phyloP scores from a whole-genome alignment of 805 yeast genomes.

The Hanseniaspora lindneri region DNA sequence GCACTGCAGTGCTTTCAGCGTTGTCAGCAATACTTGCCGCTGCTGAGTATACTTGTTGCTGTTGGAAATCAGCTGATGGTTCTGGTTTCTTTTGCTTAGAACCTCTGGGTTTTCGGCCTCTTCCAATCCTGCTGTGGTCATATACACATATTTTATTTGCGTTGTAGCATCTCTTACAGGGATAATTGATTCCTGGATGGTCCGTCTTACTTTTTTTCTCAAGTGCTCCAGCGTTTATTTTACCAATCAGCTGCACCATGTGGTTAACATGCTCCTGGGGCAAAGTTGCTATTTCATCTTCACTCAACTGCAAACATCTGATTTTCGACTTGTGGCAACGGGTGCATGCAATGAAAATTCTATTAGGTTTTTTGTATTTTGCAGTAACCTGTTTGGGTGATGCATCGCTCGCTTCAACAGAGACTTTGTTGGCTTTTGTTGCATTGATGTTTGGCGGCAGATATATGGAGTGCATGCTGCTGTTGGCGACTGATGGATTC shows the following conservation, averaged over 20 bases:
- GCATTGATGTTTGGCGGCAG: conserved; percentile 9
- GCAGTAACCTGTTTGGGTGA: conserved; percentile 16
- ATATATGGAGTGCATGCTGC: too few relatives aligned
- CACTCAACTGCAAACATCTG: conserved; percentile 58
- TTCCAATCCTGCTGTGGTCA: conserved; percentile 48
- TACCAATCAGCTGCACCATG: conserved; percentile 19
- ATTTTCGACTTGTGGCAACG: conserved; percentile 72
- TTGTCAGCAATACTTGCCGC: too few relatives aligned
- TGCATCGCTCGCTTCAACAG: conserved; percentile 10
- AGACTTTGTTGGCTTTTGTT: background rate
- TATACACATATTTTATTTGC: conserved; percentile 54
- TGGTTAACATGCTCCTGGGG: conserved; percentile 9
- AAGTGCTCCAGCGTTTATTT: too few relatives aligned
- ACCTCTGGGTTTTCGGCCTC: conserved; percentile 28
- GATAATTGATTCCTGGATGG: conserved; percentile 40
- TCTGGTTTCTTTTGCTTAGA: background rate
- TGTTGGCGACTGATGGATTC: too few relatives aligned
- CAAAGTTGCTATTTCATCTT: conserved; percentile 8
- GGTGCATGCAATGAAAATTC: conserved; percentile 30
- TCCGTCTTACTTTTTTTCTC: conserved; percentile 5
- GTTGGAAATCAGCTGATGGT: background rate
- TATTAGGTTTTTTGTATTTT: conserved; percentile 24
- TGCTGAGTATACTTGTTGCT: too few relatives aligned
- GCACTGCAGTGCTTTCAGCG: too few relatives aligned
- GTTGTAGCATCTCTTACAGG: conserved; percentile 65